phyloP scores from a whole-genome alignment of 129 eudicot species.

The Pulicaria dysenterica region DNA sequence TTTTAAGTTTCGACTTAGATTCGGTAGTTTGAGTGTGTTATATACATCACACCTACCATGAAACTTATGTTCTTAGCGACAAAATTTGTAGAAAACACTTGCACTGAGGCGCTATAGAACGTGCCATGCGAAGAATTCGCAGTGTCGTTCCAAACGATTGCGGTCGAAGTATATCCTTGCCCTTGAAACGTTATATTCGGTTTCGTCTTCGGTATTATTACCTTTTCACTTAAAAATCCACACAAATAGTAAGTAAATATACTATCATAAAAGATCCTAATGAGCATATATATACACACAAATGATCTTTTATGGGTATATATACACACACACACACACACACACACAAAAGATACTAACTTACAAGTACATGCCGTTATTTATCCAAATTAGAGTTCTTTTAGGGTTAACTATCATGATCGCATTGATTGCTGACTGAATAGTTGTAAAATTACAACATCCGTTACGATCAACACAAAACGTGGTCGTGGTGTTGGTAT shows the following conservation, averaged over 20 bases:
- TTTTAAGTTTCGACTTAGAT: too few relatives aligned
- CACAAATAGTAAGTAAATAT: slow-evolving; percentile 8
- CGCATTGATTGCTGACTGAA: slow-evolving; percentile 80
- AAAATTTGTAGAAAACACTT: slow-evolving; percentile 80
- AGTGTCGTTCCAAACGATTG: slow-evolving; percentile 89
- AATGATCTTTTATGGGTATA: not conserved
- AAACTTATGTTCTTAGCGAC: slow-evolving; percentile 93
- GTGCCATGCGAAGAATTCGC: slow-evolving; percentile 88
- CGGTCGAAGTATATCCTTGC: slow-evolving; percentile 84
- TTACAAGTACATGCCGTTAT: slow-evolving; percentile 78
- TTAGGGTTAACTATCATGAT: slow-evolving; percentile 48
- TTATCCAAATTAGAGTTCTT: slow-evolving; percentile 80
- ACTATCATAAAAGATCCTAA: not conserved
- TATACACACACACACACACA: too few relatives aligned
- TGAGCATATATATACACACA: not conserved
- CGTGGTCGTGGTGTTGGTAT: slow-evolving; percentile 65
- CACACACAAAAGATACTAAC: slow-evolving; percentile 25
- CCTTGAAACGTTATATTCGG: slow-evolving; percentile 96
- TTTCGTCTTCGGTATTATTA: slow-evolving; percentile 64
- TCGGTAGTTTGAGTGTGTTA: not conserved
- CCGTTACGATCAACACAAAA: slow-evolving; percentile 85
- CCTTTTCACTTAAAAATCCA: slow-evolving; percentile 61
- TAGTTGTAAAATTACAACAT: slow-evolving; percentile 83
- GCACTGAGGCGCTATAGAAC: slow-evolving; percentile 79
- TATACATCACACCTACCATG: slow-evolving; percentile 55